These are phyloP conservation scores for Coniochaeta sp. DNA, from an alignment of 2,329 filamentous ascomycete species.

Conservation along the genomic window DNA sequence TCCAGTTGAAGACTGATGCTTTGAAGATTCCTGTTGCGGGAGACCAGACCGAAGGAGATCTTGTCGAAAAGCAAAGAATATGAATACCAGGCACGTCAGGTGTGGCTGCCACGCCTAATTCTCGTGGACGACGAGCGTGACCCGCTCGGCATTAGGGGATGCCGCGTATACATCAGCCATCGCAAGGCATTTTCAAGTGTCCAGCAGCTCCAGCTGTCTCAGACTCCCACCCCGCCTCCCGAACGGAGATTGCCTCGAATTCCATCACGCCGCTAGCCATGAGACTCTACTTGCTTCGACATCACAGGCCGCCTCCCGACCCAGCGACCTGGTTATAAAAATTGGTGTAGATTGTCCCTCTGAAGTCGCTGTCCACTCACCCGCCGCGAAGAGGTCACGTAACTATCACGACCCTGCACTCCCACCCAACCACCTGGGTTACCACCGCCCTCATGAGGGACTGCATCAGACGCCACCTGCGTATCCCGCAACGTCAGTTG, in stretches of 20 bases:
- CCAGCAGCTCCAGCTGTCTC: background rate
- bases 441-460: background rate
- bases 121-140: background rate
- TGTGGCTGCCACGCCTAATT: background rate
- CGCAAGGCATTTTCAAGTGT: background rate
- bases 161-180: background rate
- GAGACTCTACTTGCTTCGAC: background rate
- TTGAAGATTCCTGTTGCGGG: background rate
- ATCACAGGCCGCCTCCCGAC: background rate
- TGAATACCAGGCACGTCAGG: background rate
- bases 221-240: background rate
- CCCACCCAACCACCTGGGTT: background rate
- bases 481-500: background rate
- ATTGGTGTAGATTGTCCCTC: background rate
- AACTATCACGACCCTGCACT: background rate
- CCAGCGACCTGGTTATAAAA: background rate
- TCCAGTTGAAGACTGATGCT: background rate
- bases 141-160: background rate
- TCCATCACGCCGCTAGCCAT: background rate
- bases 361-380: background rate
- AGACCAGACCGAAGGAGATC: background rate
- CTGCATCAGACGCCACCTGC: background rate
- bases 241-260: background rate
- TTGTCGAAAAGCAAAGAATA: background rate
- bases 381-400: background rate